Evolutionary conservation across 2,329 filamentous ascomycete species (phyloP), one percentile per base, ranked within the genome.

Genomic region (Ceratocystis huliohia): DNA sequence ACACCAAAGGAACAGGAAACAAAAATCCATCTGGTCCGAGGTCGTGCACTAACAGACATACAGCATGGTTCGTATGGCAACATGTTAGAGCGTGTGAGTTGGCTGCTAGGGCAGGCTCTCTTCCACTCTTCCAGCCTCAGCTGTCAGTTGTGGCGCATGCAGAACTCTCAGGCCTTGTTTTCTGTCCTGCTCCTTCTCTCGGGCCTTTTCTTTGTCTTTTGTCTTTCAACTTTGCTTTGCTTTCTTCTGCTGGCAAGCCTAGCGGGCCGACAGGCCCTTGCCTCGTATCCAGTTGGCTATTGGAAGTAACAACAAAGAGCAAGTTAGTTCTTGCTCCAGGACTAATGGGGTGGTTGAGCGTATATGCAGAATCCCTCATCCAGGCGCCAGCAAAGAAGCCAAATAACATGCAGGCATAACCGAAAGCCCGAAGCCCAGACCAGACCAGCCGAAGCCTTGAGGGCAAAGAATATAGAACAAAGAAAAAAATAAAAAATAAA

Each of bases 121-220:
- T 20, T 50, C 20, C 20, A 10, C 37, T 50, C 48, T 20, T 50
- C 48, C n/a, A 50, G 48, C 15, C 53, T 57, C 53, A 57, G 53
- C 53, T 57, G 53, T 57, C 53, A 57, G 53, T 57, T 57, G 53
- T 57, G 53, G 53, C 53, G 53, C 53, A 57, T 57, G 53, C 53
- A 57, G 48, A 41, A 41, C 53, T 30, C 53, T 57, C 25, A 28
- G 53, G 53, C 53, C 53, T 57, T 57, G 15, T 30, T 22, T 22
- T 33, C 48, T 50, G 7, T 13, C 3, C 22, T 50, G 17, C 22
- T 50, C 22, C 48, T 25, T 25, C n/a, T 50, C 28, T 57, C 53
- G 53, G 53, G 53, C 53, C 53, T 57, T 57, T 57, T 56, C 25
- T 56, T 22, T 56, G 20, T 56, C 50, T 10, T 20, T 25, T 30